Conservation (phyloP, 75 land plant species). For the Sequoiadendron giganteum region DNA sequence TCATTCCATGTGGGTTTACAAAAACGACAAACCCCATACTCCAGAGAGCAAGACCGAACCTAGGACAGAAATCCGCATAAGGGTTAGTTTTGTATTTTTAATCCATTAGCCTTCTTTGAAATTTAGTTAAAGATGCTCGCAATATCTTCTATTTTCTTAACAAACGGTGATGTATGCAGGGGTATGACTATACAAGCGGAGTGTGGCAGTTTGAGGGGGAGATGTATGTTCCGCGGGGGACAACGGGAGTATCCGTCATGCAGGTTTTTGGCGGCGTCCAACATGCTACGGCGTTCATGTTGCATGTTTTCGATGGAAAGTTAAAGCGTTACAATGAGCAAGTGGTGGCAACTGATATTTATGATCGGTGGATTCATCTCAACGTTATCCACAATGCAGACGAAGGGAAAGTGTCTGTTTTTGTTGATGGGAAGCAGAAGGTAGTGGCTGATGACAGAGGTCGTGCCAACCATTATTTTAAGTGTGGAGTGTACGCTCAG, state of each 20-base stretch:
- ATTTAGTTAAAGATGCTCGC: background rate
- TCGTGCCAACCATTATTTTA: constrained; percentile 22
- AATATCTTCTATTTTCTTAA: background rate
- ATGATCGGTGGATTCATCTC: background rate
- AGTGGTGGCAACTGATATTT: background rate
- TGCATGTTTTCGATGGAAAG: constrained; percentile 24
- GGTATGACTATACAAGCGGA: too few species aligned
- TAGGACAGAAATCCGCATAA: constrained; percentile 26
- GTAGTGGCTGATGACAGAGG: background rate
- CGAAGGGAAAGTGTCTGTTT: constrained; percentile 17
- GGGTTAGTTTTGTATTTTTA: background rate
- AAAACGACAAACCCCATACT: constrained; percentile 20
- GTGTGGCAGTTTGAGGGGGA: constrained; percentile 40
- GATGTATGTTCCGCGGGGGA: constrained; percentile 21
- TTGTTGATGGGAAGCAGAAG: constrained; percentile 16
- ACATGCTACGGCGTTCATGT: constrained; percentile 25
- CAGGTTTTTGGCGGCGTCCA: constrained; percentile 24
- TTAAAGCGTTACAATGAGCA: constrained; percentile 13
- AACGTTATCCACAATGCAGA: background rate
- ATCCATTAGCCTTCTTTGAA: background rate
- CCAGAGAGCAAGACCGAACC: constrained; percentile 18
- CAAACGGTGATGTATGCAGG: background rate
- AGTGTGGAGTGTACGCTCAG: constrained; percentile 32
- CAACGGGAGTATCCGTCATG: constrained; percentile 29
- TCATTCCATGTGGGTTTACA: constrained; percentile 25